Evolutionary conservation across 2,329 filamentous ascomycete genomes (phyloP).

Genomic region (Sclerotiophoma versabilis): DNA sequence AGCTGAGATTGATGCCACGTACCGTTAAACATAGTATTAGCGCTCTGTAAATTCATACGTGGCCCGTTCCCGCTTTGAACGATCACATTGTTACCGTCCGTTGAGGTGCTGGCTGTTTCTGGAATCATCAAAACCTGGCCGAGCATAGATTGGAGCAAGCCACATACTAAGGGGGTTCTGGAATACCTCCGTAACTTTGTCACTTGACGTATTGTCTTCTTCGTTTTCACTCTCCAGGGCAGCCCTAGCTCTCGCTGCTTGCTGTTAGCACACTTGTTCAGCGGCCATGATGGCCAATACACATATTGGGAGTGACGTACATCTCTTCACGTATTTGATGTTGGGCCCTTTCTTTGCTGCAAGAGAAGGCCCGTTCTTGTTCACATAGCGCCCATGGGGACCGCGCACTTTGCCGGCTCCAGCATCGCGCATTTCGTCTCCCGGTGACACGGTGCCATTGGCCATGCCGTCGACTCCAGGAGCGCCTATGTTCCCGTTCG

Average conservation of each 20-base stretch:
- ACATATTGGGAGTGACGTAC: background rate
- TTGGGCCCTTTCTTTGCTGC: background rate
- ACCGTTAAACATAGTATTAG: background rate
- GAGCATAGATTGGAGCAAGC: background rate
- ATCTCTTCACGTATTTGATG: conserved; percentile 1
- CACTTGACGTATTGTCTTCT: background rate
- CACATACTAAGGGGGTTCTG: background rate
- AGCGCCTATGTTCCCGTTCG: no score
- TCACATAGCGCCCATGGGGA: conserved; percentile 24
- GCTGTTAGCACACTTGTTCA: background rate
- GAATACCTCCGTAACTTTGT: background rate
- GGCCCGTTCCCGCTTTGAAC: background rate
- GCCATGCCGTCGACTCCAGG: background rate
- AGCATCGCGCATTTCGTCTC: conserved; percentile 9
- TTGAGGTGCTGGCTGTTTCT: background rate
- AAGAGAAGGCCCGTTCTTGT: background rate
- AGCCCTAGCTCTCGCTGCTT: conserved; percentile 1
- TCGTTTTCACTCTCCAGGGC: background rate
- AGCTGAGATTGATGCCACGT: background rate
- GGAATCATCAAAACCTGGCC: background rate
- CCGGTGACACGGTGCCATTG: background rate
- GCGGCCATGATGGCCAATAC: no score
- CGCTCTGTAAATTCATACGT: background rate
- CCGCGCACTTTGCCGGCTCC: conserved; percentile 25
- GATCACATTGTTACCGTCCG: background rate